Evolutionary conservation across 306 rosid genomes (phyloP).

Genomic region (Corylus americana): DNA sequence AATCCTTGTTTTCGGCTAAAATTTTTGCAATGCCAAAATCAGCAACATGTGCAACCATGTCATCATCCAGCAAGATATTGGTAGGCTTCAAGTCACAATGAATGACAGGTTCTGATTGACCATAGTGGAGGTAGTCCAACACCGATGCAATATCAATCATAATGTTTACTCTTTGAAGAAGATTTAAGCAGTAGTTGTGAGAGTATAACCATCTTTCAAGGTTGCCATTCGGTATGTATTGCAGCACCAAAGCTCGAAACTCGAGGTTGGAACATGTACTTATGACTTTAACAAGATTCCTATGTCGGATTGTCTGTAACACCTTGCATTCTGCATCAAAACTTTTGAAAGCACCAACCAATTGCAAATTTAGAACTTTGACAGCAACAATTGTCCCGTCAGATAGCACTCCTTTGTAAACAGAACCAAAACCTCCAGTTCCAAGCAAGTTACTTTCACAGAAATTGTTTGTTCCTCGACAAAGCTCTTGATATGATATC

Average conservation of each 20-base stretch:
- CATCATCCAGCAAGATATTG: background rate
- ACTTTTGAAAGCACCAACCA: background rate
- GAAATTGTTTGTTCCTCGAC: background rate
- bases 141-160: background rate
- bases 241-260: background rate
- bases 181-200: background rate
- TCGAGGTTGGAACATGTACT: background rate
- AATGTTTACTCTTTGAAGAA: background rate
- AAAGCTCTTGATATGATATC: background rate
- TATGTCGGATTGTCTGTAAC: background rate
- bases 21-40: background rate
- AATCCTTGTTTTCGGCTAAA: background rate
- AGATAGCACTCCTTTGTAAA: background rate
- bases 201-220: background rate
- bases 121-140: background rate
- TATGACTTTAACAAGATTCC: background rate
- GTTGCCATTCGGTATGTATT: background rate
- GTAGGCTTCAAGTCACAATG: background rate
- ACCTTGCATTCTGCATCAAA: constrained; percentile 4
- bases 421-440: background rate
- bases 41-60: background rate
- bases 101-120: background rate
- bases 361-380: background rate
- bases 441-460: background rate
- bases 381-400: background rate